Evolutionary conservation across 1,284 basidiomycete species (phyloP), one percentile per base, ranked within the genome.

Genomic region (Cryptococcus hybrid): DNA sequence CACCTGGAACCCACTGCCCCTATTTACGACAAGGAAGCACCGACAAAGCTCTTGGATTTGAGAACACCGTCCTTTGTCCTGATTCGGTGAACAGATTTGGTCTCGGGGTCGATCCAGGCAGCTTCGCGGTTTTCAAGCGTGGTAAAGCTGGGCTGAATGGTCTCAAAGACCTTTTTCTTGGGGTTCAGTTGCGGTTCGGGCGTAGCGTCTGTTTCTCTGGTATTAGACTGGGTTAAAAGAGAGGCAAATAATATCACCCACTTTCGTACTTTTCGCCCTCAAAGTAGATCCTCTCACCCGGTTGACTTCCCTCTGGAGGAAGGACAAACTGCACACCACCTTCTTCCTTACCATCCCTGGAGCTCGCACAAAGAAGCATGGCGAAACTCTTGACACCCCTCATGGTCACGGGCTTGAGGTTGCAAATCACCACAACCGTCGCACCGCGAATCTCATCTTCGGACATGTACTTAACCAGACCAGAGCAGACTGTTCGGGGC

Each of bases 151-250:
- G 92, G 92, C 73, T 95, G 94, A 52, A 97, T 85, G 0, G 90
- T 88, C 80, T 97, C 94, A 67, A 95, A 97, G 37, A 96, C 89
- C 81, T 97, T 98, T 82, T 95, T 96, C 81, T 97, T 97, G 8
- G 93, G 93, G 78, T 95, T 96, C 61, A 97, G 82, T 69, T 92
- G 89, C 2, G 87, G 75, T 44, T 94, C 80, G 2, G 92, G 88
- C 34, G 81, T 82, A 2, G 83, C 84, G 67, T 82, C 89, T 92
- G 64, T 30, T 30, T 30, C 30, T 30, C 30, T 30, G 30, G 30
- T 30, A 4, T 30, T 30, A 30, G 30, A 30, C n/a, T 48, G 9
- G 3, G 7, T 45, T 30, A 13, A 44, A 12, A 24, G 24, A 30
- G 51, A 30, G n/a, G n/a, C 24, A 39, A 3, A 38, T 39, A 11